phyloP scores from a whole-genome alignment of 306 rosid species.

The Prunus kanzakura region DNA sequence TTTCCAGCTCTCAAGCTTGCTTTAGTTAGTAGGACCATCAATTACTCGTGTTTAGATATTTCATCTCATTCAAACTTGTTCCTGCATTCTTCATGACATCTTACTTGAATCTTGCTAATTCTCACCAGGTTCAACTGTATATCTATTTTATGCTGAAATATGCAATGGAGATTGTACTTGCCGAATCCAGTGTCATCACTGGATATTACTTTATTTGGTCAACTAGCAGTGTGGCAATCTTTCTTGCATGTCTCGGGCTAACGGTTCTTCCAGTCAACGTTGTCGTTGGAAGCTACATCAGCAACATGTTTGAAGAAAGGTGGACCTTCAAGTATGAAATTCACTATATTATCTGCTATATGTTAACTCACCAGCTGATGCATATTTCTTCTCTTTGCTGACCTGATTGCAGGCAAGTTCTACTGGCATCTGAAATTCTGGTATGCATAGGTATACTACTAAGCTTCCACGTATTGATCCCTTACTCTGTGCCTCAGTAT shows the following conservation, averaged over 20 bases:
- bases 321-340: slow-evolving; percentile 6
- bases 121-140: slow-evolving; percentile 72
- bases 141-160: slow-evolving; percentile 95
- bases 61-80: not conserved
- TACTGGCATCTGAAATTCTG: slow-evolving; percentile 73
- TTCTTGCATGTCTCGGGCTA: slow-evolving; percentile 93
- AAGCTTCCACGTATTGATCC: slow-evolving; percentile 59
- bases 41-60: not conserved
- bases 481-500: slow-evolving; percentile 68
- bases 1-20: not conserved
- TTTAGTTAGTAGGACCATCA: no score
- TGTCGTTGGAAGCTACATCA: slow-evolving; percentile 74
- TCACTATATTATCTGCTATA: not conserved
- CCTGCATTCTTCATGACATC: not conserved
- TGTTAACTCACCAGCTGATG: not conserved
- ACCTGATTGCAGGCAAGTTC: slow-evolving; percentile 61
- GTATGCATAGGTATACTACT: slow-evolving; percentile 72
- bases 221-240: slow-evolving; percentile 75
- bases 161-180: slow-evolving; percentile 80
- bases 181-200: slow-evolving; percentile 89
- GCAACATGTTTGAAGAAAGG: slow-evolving; percentile 95
- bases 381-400: slow-evolving; percentile 2
- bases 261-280: slow-evolving; percentile 92
- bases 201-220: slow-evolving; percentile 85
- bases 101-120: slow-evolving; percentile 17